A percentile compares a stretch with the other conserved stretches of the same genome.
phyloP scores from a whole-genome alignment of 805 yeast genomes.

The Kluyveromyces siamensis region DNA sequence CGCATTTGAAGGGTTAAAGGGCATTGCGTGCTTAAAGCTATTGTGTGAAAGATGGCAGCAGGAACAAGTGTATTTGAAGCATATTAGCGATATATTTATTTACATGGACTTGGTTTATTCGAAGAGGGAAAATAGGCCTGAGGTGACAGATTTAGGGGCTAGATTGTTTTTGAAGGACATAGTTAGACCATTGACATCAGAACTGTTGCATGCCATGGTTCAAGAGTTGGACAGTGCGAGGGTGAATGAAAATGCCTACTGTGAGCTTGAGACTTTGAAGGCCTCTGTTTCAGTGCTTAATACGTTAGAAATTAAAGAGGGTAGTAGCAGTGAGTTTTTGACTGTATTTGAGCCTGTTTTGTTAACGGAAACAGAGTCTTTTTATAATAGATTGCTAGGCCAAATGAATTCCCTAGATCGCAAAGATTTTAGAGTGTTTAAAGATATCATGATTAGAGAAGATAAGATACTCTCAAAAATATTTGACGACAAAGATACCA shows the following conservation, averaged over 20 bases:
- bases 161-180: conserved; percentile 54
- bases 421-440: neutral
- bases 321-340: conserved; percentile 51
- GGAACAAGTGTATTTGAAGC: conserved; percentile 61
- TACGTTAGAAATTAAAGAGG: conserved; percentile 39
- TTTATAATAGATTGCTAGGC: conserved; percentile 35
- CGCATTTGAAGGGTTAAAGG: conserved; percentile 7
- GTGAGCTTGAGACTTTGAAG: conserved; percentile 51
- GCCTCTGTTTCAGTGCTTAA: conserved; percentile 65
- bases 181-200: conserved; percentile 39
- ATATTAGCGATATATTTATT: conserved; percentile 78
- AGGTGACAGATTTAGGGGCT: conserved; percentile 67
- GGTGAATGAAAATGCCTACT: conserved; percentile 47
- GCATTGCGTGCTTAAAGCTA: conserved; percentile 31
- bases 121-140: conserved; percentile 52
- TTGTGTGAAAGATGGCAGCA: conserved; percentile 50
- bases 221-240: conserved; percentile 23
- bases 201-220: conserved; percentile 42
- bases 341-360: conserved; percentile 60
- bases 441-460: neutral
- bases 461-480: neutral
- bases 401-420: neutral
- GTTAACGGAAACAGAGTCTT: conserved; percentile 43
- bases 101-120: conserved; percentile 82
- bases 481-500: conserved; percentile 17